Conservation (phyloP, 495 filamentous ascomycete species). For the Annulohypoxylon moriforme region DNA sequence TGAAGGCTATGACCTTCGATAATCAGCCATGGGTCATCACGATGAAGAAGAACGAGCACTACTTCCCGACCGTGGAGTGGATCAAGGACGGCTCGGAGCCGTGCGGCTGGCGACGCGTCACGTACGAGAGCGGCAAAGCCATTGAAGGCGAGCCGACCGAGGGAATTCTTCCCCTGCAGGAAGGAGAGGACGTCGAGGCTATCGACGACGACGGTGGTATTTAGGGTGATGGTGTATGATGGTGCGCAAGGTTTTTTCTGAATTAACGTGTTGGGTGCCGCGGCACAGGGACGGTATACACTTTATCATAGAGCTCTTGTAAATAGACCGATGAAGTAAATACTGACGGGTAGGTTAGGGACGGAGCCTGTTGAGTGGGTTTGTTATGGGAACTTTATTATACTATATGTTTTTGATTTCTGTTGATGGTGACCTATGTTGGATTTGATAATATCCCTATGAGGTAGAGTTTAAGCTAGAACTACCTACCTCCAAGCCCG, state of each 20-base stretch:
- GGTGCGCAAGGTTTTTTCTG: background rate
- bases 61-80: conserved; percentile 93
- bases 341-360: background rate
- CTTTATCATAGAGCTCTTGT: conserved; percentile 21
- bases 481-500: no score
- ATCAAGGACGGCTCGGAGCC: conserved; percentile 73
- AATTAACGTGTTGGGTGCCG: background rate
- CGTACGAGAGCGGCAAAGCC: conserved; percentile 70
- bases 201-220: conserved; percentile 38
- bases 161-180: conserved; percentile 50
- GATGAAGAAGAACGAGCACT: conserved; percentile 99
- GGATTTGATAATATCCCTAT: background rate
- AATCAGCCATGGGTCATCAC: conserved; percentile 97
- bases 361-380: conserved; percentile 8
- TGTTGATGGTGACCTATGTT: background rate
- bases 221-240: background rate
- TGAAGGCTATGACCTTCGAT: conserved; percentile 95
- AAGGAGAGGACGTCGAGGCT: conserved; percentile 35
- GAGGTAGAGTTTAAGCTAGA: no score
- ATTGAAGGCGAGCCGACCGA: conserved; percentile 61
- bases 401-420: background rate
- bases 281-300: background rate
- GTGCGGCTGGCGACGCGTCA: conserved; percentile 77
- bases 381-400: background rate
- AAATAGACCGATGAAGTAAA: conserved; percentile 18